These are phyloP conservation scores for Ambispora gerdemannii DNA, from an alignment of 192 early-diverging fungal species.

Conservation along the genomic window DNA sequence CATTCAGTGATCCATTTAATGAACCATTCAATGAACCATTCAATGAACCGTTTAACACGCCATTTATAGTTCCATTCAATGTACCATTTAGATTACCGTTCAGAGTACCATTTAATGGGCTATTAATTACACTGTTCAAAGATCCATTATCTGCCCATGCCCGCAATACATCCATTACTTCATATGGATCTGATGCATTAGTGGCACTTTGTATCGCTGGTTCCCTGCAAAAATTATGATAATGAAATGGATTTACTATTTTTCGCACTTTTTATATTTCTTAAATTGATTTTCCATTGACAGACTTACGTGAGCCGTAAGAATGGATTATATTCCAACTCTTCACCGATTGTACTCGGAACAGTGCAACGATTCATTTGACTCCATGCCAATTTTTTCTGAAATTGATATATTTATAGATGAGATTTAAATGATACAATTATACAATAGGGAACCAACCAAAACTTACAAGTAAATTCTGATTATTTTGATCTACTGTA, in stretches of 20 bases:
- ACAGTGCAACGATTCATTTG: conserved; percentile 50
- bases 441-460: no score
- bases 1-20: background rate
- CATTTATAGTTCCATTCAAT: background rate
- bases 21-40: background rate
- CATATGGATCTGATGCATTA: conserved; percentile 61
- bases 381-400: conserved; percentile 57
- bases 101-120: background rate
- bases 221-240: conserved; percentile 36
- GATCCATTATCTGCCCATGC: conserved; percentile 56
- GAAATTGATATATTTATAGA: no score
- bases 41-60: background rate
- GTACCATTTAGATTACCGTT: background rate
- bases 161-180: conserved; percentile 69
- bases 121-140: background rate
- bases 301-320: conserved; percentile 63
- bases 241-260: background rate
- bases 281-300: background rate
- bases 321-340: conserved; percentile 84
- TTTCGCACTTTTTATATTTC: background rate
- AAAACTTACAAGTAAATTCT: conserved; percentile 37
- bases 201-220: conserved; percentile 54
- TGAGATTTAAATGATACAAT: no score
- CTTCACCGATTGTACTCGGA: conserved; percentile 86
- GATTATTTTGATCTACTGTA: conserved; percentile 74